A percentile compares a stretch with the other conserved stretches of the same genome.
These are phyloP conservation scores for Trametes coccinea DNA, from an alignment of 768 basidiomycete species.

Conservation along the genomic window DNA sequence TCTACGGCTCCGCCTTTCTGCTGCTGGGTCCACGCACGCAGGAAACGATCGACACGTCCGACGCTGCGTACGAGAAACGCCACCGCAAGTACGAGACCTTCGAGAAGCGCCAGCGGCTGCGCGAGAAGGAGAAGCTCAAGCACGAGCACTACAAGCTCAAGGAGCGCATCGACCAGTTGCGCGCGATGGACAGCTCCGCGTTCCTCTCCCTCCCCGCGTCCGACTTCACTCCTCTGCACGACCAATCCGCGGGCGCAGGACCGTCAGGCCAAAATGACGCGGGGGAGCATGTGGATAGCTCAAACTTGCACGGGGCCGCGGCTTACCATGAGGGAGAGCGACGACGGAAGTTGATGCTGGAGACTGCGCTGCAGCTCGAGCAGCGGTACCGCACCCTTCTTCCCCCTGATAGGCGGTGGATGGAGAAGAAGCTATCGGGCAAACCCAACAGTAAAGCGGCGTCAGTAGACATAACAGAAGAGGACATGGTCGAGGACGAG, in stretches of 20 bases:
- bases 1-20: background rate
- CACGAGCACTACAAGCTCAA: slow-evolving; percentile 92
- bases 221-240: slow-evolving; percentile 42
- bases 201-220: slow-evolving; percentile 65
- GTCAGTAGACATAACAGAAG: background rate
- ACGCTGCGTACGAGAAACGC: slow-evolving; percentile 76
- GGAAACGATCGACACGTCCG: slow-evolving; percentile 69
- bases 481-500: slow-evolving; percentile 2
- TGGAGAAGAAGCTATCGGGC: slow-evolving; percentile 21
- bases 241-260: background rate
- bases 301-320: slow-evolving; percentile 33
- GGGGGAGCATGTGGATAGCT: slow-evolving; percentile 22
- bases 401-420: slow-evolving; percentile 51
- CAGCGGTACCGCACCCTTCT: slow-evolving; percentile 75
- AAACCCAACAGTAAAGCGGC: slow-evolving; percentile 5
- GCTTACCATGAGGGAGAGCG: slow-evolving; percentile 67
- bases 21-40: slow-evolving; percentile 29
- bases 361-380: slow-evolving; percentile 63
- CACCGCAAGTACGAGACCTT: slow-evolving; percentile 86
- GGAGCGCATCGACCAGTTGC: slow-evolving; percentile 83
- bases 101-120: slow-evolving; percentile 80
- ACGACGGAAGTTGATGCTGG: slow-evolving; percentile 72
- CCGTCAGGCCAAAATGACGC: slow-evolving; percentile 27
- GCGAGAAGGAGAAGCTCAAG: slow-evolving; percentile 90
- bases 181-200: slow-evolving; percentile 66